These are phyloP conservation scores for Elongisporangium undulatum DNA, from an alignment of 352 stramenopile species.

Conservation along the genomic window DNA sequence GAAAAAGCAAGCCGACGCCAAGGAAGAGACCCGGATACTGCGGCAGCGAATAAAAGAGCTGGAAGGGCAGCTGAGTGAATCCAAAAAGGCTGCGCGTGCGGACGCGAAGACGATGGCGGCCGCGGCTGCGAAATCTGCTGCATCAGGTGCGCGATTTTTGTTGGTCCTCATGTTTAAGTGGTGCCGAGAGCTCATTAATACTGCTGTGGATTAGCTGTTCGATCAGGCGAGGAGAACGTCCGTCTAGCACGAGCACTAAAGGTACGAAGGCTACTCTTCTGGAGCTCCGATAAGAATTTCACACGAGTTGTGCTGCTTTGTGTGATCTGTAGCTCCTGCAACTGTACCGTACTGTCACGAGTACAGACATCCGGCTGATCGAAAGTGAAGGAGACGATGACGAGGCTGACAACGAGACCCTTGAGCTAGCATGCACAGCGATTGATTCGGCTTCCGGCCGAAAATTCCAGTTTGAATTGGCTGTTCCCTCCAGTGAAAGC, in stretches of 20 bases:
- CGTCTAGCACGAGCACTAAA: conserved; percentile 73
- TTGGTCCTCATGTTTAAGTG: neutral
- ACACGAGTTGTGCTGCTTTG: neutral
- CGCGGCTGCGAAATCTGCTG: conserved; percentile 18
- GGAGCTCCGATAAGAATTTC: neutral
- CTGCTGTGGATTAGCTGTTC: conserved; percentile 13
- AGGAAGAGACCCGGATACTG: conserved; percentile 33
- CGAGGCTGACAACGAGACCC: conserved; percentile 37
- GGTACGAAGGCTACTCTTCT: conserved; percentile 16
- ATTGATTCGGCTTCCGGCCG: conserved; percentile 63
- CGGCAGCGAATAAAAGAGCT: conserved; percentile 45
- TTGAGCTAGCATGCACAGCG: conserved; percentile 58
- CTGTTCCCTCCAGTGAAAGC: conserved; percentile 48
- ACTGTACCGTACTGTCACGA: conserved; percentile 73
- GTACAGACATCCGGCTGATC: conserved; percentile 73
- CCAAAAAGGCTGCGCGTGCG: conserved; percentile 34
- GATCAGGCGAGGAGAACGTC: conserved; percentile 37
- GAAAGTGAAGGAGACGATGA: conserved; percentile 49
- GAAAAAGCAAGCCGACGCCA: conserved; percentile 17
- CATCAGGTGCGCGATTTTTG: conserved; percentile 10
- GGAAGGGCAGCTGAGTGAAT: conserved; percentile 45
- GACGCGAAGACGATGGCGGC: conserved; percentile 35
- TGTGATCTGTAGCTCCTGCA: conserved; percentile 53
- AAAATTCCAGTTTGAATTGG: conserved; percentile 73
- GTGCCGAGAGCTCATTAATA: neutral